These are phyloP conservation scores for Talaromyces sp. DNA, from an alignment of 2,329 filamentous ascomycete genomes.

Conservation along the genomic window DNA sequence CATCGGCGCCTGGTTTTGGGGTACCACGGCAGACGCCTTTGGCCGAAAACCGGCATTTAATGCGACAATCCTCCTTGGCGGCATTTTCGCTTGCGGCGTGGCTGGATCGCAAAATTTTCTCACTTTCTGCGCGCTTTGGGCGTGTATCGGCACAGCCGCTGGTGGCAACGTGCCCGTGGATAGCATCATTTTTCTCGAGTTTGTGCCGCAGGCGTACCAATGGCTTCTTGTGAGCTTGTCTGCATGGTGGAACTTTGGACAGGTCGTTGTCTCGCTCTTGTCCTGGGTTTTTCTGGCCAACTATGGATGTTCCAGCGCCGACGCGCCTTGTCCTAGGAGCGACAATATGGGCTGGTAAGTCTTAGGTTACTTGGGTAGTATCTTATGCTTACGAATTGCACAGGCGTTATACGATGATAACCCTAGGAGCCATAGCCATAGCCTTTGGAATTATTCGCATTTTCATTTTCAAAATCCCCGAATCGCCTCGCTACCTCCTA, in stretches of 20 bases:
- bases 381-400: background rate
- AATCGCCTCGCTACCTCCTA: slow-evolving; percentile 25
- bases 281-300: slow-evolving; percentile 27
- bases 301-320: slow-evolving; percentile 21
- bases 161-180: slow-evolving; percentile 25
- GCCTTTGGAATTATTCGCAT: slow-evolving; percentile 22
- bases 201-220: slow-evolving; percentile 23
- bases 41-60: slow-evolving; percentile 45
- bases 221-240: slow-evolving; percentile 35
- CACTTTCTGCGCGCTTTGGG: slow-evolving; percentile 24
- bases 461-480: slow-evolving; percentile 24
- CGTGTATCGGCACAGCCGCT: slow-evolving; percentile 22
- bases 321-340: slow-evolving; percentile 16
- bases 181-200: slow-evolving; percentile 27
- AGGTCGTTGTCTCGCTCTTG: slow-evolving; percentile 29
- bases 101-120: slow-evolving; percentile 22
- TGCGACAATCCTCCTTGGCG: slow-evolving; percentile 39
- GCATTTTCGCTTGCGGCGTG: slow-evolving; percentile 23
- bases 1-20: slow-evolving; percentile 45
- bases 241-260: slow-evolving; percentile 46
- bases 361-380: background rate
- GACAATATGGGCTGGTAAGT: slow-evolving; percentile 27
- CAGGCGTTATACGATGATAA: slow-evolving; percentile 21
- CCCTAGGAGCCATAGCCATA: slow-evolving; percentile 20
- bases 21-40: slow-evolving; percentile 37